Evolutionary conservation across 2,329 filamentous ascomycete species (phyloP), one percentile per base, ranked within the genome.

Genomic region (Colletotrichum caudatum): DNA sequence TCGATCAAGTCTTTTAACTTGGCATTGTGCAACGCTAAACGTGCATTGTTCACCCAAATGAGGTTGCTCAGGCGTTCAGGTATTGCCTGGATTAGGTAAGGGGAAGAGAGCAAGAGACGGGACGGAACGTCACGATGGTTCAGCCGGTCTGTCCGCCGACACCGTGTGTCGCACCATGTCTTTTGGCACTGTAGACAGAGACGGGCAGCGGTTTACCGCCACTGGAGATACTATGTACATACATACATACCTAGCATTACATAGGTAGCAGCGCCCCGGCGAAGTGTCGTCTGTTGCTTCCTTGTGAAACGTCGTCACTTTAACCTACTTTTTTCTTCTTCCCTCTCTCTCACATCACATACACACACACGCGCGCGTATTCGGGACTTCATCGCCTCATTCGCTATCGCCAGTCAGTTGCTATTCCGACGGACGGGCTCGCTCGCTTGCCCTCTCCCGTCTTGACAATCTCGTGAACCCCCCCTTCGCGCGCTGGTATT

Each of bases 1-100:
- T 69, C 58, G 66, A 69, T 60, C 54, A 69, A 72, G 46, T 61
- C 56, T 50, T 51, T 59, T 44, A 70, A 70, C 23, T 39, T 46
- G 5, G 26, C 9, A 51, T 48, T 48, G 46, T 23, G 51, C n/a
- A 37, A 37, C 26, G 26, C 8, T 6, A 12, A 23, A 14, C 1
- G 41, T 51, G 33, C 54, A 9, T 39, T 26, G 51, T 11, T 44
- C 23, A 14, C 39, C 26, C 29, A 1, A 61, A 37, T 46, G 9
- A 53, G 20, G 41, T 35, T 14, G 58, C 33, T 23, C 29, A 56
- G 35, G 29, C 51, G 29, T 35, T n/a, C 18, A 35, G 51, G 39
- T 5, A 63, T 63, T 56, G 29, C 29, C 29, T 29, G 48, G 33
- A 37, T 48, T 48, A 67, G 39, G 65, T 37, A 46, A 59, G 46